Evolutionary conservation across 306 rosid genomes (phyloP).

Genomic region (Delonix regia): DNA sequence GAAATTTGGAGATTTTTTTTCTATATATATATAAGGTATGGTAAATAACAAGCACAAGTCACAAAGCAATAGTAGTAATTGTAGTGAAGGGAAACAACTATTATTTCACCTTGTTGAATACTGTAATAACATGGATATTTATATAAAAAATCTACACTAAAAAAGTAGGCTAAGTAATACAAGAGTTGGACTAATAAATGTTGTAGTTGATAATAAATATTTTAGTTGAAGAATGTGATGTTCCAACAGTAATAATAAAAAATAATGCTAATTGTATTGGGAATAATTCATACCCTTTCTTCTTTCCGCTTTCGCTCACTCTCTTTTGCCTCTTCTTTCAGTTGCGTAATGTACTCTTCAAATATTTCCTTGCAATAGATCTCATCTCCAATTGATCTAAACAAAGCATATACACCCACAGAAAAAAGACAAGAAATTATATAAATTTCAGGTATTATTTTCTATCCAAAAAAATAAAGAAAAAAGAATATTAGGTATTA

Average conservation of each 20-base stretch:
- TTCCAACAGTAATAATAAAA: background rate
- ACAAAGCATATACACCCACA: conserved; percentile 32
- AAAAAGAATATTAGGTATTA: background rate
- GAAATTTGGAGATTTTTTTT: background rate
- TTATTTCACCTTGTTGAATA: too few relatives aligned
- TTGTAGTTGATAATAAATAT: too few relatives aligned
- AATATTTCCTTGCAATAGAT: conserved; percentile 67
- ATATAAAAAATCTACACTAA: too few relatives aligned
- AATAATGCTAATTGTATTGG: conserved; percentile 15
- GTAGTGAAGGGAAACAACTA: too few relatives aligned
- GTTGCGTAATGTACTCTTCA: conserved; percentile 71
- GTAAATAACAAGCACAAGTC: conserved; percentile 32
- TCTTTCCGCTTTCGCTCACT: conserved; percentile 79
- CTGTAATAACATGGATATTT: too few relatives aligned
- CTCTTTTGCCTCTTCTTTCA: conserved; percentile 83
- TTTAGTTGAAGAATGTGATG: too few relatives aligned
- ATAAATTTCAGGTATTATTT: background rate
- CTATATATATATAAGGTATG: background rate
- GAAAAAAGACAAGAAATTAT: conserved; percentile 31
- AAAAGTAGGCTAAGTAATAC: too few relatives aligned
- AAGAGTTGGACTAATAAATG: too few relatives aligned
- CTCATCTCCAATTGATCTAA: conserved; percentile 81
- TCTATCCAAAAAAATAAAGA: conserved; percentile 7
- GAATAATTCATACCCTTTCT: conserved; percentile 69
- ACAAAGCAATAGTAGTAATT: background rate